These are phyloP conservation scores for Eleusine indica DNA, from an alignment of 176 grass and related monocot species.

Conservation along the genomic window DNA sequence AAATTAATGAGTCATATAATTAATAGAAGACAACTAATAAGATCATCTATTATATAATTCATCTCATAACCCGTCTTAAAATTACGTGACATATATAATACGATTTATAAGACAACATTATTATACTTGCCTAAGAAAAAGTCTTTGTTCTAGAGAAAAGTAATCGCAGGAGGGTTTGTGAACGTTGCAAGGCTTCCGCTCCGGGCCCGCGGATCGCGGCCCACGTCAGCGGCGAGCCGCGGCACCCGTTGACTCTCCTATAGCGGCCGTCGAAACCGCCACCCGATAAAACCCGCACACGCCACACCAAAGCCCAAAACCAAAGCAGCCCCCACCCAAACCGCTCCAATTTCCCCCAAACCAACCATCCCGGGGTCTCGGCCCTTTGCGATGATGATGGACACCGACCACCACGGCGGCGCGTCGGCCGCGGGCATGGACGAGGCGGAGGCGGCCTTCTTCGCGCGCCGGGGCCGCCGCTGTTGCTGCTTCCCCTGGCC, in stretches of 20 bases:
- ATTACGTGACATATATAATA: too few species aligned
- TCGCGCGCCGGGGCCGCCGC: constrained; percentile 37
- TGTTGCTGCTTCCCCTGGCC: constrained; percentile 68
- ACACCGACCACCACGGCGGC: constrained; percentile 46
- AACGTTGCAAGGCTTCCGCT: constrained; percentile 32
- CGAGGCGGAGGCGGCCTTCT: constrained; percentile 57
- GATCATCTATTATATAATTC: too few species aligned
- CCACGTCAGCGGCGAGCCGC: constrained; percentile 53
- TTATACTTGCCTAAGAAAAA: not conserved
- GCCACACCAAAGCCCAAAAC: constrained; percentile 7
- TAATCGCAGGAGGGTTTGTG: not conserved
- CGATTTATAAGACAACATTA: too few species aligned
- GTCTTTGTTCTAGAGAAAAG: not conserved
- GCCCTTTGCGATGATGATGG: constrained; percentile 12
- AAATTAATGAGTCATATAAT: too few species aligned
- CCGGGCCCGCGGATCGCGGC: constrained; percentile 21
- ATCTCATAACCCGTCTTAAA: too few species aligned
- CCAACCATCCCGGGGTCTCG: not conserved
- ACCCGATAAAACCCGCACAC: constrained; percentile 28
- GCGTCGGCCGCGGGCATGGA: constrained; percentile 32
- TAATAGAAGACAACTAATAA: too few species aligned
- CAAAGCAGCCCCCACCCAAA: not conserved
- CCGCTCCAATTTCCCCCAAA: not conserved
- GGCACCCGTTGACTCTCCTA: constrained; percentile 44
- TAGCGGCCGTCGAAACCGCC: constrained; percentile 6